Percentiles rank a stretch among this genome's conserved stretches.
Evolutionary conservation across 2,329 filamentous ascomycete genomes (phyloP).

Genomic region (Paraconiothyrium brasiliense): DNA sequence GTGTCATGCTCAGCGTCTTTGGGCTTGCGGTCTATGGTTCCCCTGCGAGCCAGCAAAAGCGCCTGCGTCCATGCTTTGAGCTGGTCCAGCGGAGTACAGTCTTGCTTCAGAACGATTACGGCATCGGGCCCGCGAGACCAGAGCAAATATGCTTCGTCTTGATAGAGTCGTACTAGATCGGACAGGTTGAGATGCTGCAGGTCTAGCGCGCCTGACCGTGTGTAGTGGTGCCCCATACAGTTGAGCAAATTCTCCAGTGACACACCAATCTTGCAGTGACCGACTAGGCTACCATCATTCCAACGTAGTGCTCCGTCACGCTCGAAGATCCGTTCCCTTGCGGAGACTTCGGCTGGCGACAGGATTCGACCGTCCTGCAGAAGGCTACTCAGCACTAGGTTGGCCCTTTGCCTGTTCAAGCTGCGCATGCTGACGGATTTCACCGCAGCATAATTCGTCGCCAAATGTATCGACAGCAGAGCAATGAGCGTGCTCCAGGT

Average conservation of each 20-base stretch:
- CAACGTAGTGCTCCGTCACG: constrained; percentile 73
- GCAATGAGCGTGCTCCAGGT: constrained; percentile 79
- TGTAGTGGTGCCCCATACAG: constrained; percentile 37
- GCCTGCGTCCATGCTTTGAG: constrained; percentile 72
- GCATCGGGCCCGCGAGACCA: constrained; percentile 61
- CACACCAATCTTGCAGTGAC: constrained; percentile 65
- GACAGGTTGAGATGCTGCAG: constrained; percentile 52
- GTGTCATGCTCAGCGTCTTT: constrained; percentile 19
- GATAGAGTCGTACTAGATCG: constrained; percentile 62
- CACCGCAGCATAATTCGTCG: constrained; percentile 87
- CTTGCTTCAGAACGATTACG: constrained; percentile 72
- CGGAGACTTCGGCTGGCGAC: constrained; percentile 71
- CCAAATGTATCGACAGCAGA: constrained; percentile 79
- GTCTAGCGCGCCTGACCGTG: constrained; percentile 37
- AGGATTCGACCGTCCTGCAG: constrained; percentile 58
- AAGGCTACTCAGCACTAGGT: constrained; percentile 72
- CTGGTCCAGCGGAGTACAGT: constrained; percentile 59
- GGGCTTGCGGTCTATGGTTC: constrained; percentile 23
- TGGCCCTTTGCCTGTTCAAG: constrained; percentile 86
- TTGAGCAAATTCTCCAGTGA: constrained; percentile 50
- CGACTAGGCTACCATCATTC: constrained; percentile 57
- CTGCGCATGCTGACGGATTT: constrained; percentile 82
- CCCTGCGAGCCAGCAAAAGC: constrained; percentile 56
- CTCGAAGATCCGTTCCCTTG: constrained; percentile 66
- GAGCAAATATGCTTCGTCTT: constrained; percentile 67